phyloP scores from a whole-genome alignment of 768 basidiomycete species.

The Thelephora ganbajun region DNA sequence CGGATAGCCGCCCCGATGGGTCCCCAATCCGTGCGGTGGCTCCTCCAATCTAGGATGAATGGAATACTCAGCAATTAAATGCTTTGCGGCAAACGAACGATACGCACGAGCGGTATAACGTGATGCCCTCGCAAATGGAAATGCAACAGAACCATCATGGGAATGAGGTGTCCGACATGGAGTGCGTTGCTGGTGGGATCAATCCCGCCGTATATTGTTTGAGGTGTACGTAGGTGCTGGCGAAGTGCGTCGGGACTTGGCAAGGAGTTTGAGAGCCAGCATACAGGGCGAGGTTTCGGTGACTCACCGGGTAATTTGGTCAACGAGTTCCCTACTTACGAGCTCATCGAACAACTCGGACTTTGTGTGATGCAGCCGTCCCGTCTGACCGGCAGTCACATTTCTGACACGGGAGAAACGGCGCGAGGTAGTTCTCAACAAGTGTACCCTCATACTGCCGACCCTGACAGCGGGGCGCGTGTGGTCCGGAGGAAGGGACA shows the following conservation, averaged over 20 bases:
- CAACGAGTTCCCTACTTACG: conserved; percentile 18
- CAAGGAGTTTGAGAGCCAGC: neutral
- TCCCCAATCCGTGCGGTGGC: conserved; percentile 96
- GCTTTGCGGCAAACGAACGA: neutral
- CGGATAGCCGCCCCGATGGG: conserved; percentile 78
- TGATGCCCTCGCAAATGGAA: conserved; percentile 79
- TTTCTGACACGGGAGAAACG: no score
- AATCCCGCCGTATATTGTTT: conserved; percentile 73
- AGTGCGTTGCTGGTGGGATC: conserved; percentile 86
- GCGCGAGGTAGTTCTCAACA: no score
- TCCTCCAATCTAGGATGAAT: conserved; percentile 67
- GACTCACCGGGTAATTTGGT: conserved; percentile 21
- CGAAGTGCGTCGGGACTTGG: conserved; percentile 5
- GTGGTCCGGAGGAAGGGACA: no score
- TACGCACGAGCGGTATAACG: conserved; percentile 68
- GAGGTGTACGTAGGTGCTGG: conserved; percentile 11
- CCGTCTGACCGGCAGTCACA: no score
- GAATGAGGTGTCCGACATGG: conserved; percentile 89
- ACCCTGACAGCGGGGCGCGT: no score
- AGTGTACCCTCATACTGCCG: no score
- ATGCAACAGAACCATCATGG: conserved; percentile 76
- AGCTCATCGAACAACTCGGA: conserved; percentile 20
- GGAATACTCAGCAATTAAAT: conserved; percentile 1
- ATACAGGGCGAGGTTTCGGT: neutral
- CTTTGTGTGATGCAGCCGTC: conserved; percentile 5